Percentiles rank a stretch among this genome's conserved stretches.
Conservation (phyloP, 176 grass and related monocot genomes). For the Carex littledalei region DNA sequence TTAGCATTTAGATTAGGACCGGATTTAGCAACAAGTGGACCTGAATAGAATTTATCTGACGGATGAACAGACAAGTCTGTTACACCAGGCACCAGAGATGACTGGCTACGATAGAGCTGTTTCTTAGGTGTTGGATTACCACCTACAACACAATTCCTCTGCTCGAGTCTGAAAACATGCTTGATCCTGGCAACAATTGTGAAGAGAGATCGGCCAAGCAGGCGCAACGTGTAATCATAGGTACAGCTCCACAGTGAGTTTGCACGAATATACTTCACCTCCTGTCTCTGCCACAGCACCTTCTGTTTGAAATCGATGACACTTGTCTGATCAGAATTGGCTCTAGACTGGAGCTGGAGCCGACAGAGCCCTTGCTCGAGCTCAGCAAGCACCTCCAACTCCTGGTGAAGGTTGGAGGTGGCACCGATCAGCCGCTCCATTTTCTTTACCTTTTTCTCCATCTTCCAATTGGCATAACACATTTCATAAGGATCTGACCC, state of each 20-base stretch:
- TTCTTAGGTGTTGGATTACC: background rate
- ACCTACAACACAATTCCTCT: background rate
- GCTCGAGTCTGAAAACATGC: conserved; percentile 37
- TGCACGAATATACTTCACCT: conserved; percentile 54
- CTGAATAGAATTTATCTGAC: conserved; percentile 14
- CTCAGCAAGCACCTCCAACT: conserved; percentile 67
- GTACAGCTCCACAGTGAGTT: conserved; percentile 53
- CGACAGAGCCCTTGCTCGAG: conserved; percentile 53
- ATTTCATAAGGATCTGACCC: conserved; percentile 41
- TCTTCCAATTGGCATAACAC: conserved; percentile 48
- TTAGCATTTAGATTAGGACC: background rate
- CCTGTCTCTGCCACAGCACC: conserved; percentile 52
- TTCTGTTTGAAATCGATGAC: conserved; percentile 28
- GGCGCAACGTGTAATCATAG: conserved; percentile 59
- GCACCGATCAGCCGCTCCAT: conserved; percentile 55
- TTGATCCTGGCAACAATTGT: conserved; percentile 51
- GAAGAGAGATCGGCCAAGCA: conserved; percentile 78
- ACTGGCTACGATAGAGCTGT: conserved; percentile 40
- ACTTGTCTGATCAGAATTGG: background rate
- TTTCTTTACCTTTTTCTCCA: conserved; percentile 73
- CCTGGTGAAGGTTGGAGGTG: conserved; percentile 46
- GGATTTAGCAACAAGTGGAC: conserved; percentile 11
- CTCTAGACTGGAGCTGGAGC: conserved; percentile 1
- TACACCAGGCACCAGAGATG: conserved; percentile 17
- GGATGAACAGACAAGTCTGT: conserved; percentile 36